Evolutionary conservation across 257 asterid genomes (phyloP).

Genomic region (Solanum chiquidenum): DNA sequence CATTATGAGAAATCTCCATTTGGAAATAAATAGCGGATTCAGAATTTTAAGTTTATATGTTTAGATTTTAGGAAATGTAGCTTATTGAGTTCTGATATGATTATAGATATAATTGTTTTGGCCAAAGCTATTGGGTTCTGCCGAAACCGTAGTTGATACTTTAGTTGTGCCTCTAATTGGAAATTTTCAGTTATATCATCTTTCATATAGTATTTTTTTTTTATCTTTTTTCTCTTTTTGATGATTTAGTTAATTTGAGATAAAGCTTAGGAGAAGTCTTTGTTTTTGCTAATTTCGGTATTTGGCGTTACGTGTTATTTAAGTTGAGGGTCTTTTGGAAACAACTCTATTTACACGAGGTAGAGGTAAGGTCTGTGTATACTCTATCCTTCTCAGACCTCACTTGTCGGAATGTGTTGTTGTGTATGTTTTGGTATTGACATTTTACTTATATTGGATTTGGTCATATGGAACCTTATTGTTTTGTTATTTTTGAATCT

Average conservation of each 20-base stretch:
- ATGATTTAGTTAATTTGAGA: background rate
- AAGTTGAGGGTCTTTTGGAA: background rate
- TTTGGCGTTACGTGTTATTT: background rate
- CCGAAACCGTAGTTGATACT: background rate
- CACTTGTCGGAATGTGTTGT: background rate
- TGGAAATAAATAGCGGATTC: background rate
- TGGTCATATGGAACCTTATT: background rate
- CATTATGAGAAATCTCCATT: background rate
- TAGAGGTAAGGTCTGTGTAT: background rate
- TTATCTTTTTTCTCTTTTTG: background rate
- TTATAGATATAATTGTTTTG: background rate
- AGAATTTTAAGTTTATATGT: background rate
- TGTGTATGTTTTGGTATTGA: background rate
- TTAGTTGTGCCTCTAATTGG: background rate
- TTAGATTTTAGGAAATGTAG: background rate
- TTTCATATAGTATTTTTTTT: too few species aligned
- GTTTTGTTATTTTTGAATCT: background rate
- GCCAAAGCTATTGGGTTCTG: background rate
- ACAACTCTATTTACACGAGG: background rate
- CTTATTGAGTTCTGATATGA: background rate
- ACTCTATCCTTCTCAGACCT: background rate
- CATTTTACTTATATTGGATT: background rate
- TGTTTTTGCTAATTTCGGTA: background rate
- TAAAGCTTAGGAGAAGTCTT: background rate
- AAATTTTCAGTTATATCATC: background rate